Evolutionary conservation across 202 grass and related monocot genomes (phyloP), one percentile per base, ranked within the genome.

Genomic region (Bolboschoenoplectus hybrid): DNA sequence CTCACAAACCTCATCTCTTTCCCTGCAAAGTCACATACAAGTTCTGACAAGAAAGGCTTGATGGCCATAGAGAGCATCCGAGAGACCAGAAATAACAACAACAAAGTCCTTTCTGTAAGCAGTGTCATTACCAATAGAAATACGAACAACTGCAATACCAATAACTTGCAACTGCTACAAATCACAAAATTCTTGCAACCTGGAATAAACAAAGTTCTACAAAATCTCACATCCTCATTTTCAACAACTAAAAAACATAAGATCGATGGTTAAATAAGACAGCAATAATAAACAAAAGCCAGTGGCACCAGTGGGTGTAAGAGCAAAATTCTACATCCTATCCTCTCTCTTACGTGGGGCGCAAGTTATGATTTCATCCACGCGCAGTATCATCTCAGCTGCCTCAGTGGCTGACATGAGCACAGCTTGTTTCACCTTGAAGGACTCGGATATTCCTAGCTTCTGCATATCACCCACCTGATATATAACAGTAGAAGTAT

Each of bases 391-490:
- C 93, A 98, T 98, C 82, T 98, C 96, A 5, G 96, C 87, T 0
- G 93, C 96, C 91, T 98, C 96, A 0, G 93, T 98, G 0, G 93
- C 96, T 0, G 96, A 98, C 45, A 95, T 88, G 3, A 98, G 89
- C 47, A 98, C 91, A 63, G 89, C 93, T 87, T 98, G 96, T 83
- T 98, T 98, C 72, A 98, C 96, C 91, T 94, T 98, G 89, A 98
- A 96, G 0, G 96, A 85, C 90, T 98, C 96, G 2, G 87, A 94
- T 87, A 98, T 96, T 10, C 96, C 96, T 4, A 90, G 87, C 85
- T 90, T 85, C 82, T 94, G 89, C 96, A 98, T 98, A 79, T 98
- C 93, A 49, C 96, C 96, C 1, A 98, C 86, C 96, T 98, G 89
- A 55, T 11, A 32, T 26, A 44, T 80, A 61, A 2, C 76, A 80